Base-by-base conservation (phyloP, 2,329 filamentous ascomycete species). In the Knoxdaviesia capensis region DNA sequence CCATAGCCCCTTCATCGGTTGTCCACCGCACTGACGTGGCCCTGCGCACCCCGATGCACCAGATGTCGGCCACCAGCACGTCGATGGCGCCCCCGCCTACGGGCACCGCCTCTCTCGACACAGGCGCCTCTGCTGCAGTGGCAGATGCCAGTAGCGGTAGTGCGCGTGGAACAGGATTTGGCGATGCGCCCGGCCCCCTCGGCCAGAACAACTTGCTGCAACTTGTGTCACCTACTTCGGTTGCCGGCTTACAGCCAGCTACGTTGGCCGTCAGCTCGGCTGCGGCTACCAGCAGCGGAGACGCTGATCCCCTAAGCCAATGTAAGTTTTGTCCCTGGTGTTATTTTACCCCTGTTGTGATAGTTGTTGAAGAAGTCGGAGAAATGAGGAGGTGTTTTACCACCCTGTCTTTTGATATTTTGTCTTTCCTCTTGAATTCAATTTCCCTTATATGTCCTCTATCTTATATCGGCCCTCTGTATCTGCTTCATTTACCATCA, bases 221-320 rank as follows among this genome's bases (percentile, higher is more conserved):
- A 56, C 69, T 86, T 55, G 77, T 82, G 58, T 80, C 82, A 69
- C 77, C 77, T 48, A 70, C 73, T 50, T 63, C 78, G 46, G 68
- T 79, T 52, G 74, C 80, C 54, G 71, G 79, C 51, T 68, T 76
- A 57, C 76, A 80, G 57, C 32, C 39, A 20, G 20, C 20, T 20
- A 20, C 20, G 20, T 20, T 20, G 20, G 20, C 20, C 20, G 20
- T 20, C 20, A 20, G 20, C 20, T 20, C 20, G 20, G 20, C 20
- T 20, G 20, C 20, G 20, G 20, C 20, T 20, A 20, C 20, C 3
- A 20, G 20, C 20, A 20, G 20, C 20, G 20, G 20, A 20, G 20
- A 20, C 50, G 51, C 48, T 39, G 54, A 53, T 57, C 79, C 72
- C 58, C 70, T 73, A 60, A 79, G 80, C 61, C 74, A 81, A 65